phyloP scores from a whole-genome alignment of 2,329 filamentous ascomycete species.

The Orbilia oligospora region DNA sequence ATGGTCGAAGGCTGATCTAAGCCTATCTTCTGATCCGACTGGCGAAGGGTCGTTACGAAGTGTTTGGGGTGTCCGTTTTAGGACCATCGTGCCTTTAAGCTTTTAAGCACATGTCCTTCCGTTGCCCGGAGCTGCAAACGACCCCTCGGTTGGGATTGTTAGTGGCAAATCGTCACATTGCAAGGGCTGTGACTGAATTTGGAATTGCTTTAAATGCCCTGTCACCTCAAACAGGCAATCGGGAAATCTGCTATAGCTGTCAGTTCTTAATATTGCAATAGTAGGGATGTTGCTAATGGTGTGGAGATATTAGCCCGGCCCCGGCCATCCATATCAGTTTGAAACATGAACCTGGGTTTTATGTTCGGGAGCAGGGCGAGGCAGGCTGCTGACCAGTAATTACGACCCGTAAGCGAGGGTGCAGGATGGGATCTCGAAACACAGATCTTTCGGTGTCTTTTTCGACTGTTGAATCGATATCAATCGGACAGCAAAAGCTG shows the following conservation, averaged over 20 bases:
- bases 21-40: conserved; percentile 49
- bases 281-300: conserved; percentile 42
- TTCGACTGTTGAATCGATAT: conserved; percentile 31
- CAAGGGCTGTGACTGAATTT: conserved; percentile 57
- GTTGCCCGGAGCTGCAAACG: conserved; percentile 22
- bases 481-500: conserved; percentile 15
- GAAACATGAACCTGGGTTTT: conserved; percentile 53
- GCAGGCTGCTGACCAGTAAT: conserved; percentile 51
- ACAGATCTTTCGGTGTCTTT: conserved; percentile 31
- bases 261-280: conserved; percentile 57
- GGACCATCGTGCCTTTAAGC: conserved; percentile 21
- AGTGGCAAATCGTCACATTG: conserved; percentile 57
- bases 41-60: conserved; percentile 51
- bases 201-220: conserved; percentile 52
- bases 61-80: conserved; percentile 36
- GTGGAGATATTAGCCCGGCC: conserved; percentile 55
- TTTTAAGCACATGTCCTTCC: conserved; percentile 27
- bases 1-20: conserved; percentile 42
- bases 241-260: conserved; percentile 60
- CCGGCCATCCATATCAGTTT: conserved; percentile 40
- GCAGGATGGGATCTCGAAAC: conserved; percentile 51
- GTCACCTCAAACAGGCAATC: conserved; percentile 56
- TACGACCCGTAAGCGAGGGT: conserved; percentile 54
- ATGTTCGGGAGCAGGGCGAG: conserved; percentile 50
- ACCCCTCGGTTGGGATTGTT: conserved; percentile 31